phyloP scores from a whole-genome alignment of 2,329 filamentous ascomycete species.

The Knoxdaviesia proteae region DNA sequence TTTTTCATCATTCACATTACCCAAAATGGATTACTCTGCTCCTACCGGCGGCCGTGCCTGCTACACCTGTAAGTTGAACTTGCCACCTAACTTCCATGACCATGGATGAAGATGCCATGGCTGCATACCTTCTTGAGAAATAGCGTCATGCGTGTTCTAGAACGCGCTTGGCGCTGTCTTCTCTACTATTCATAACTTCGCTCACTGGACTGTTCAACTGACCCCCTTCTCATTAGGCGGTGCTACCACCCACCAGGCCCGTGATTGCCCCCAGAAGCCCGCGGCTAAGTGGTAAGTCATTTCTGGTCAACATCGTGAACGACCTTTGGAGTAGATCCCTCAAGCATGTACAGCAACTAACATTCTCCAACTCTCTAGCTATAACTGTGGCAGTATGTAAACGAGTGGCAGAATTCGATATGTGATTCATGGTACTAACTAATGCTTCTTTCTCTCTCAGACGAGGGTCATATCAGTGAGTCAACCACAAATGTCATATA shows the following conservation, averaged over 20 bases:
- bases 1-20: background rate
- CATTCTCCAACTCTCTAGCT: conserved; percentile 25
- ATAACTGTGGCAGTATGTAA: conserved; percentile 57
- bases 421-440: conserved; percentile 3
- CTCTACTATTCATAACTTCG: conserved; percentile 1
- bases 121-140: too few relatives aligned
- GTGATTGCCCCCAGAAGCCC: conserved; percentile 70
- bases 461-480: conserved; percentile 61
- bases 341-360: conserved; percentile 6
- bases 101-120: background rate
- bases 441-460: conserved; percentile 12
- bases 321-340: too few relatives aligned
- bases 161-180: conserved; percentile 1
- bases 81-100: too few relatives aligned
- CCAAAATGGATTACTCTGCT: conserved; percentile 21
- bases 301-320: background rate
- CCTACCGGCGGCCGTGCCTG: conserved; percentile 20
- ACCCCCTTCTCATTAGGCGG: conserved; percentile 31
- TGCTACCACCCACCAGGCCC: conserved; percentile 57
- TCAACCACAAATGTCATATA: conserved; percentile 8
- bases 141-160: too few relatives aligned
- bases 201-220: background rate
- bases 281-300: conserved; percentile 55
- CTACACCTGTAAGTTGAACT: conserved; percentile 25
- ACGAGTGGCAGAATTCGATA: too few relatives aligned